Conservation (phyloP, 164 flowering plant species). For the Magnolia kwangsiensis region DNA sequence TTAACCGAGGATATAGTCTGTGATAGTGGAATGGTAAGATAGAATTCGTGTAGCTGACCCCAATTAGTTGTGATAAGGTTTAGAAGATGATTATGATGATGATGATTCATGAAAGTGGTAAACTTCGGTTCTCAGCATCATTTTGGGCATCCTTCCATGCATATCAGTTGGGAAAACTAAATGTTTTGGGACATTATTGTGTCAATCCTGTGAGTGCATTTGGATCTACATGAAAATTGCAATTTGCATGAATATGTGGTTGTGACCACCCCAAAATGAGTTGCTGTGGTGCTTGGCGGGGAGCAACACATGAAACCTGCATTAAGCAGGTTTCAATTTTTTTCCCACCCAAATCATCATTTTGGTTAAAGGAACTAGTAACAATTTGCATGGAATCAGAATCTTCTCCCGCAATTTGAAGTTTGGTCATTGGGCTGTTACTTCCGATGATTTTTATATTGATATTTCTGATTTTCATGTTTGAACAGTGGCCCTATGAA, state of each 20-base stretch:
- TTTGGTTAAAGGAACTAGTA: background rate
- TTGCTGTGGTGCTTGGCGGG: too few relatives aligned
- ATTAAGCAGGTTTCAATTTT: too few relatives aligned
- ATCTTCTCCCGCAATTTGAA: background rate
- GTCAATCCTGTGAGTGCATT: too few relatives aligned
- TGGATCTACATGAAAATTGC: background rate
- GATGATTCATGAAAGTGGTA: too few relatives aligned
- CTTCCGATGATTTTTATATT: background rate
- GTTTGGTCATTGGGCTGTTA: background rate
- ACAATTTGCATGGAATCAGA: background rate
- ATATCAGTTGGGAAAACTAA: too few relatives aligned
- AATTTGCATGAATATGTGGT: background rate
- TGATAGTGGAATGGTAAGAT: too few relatives aligned
- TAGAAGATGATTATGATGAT: too few relatives aligned
- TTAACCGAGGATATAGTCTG: too few relatives aligned
- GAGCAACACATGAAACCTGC: too few relatives aligned
- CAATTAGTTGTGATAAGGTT: too few relatives aligned
- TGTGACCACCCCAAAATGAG: background rate
- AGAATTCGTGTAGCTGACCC: too few relatives aligned
- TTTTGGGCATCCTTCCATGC: background rate
- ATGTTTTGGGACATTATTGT: too few relatives aligned
- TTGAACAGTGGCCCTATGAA: conserved; percentile 94
- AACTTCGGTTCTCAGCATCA: background rate
- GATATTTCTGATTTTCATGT: background rate
- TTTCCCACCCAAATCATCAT: background rate